These are phyloP conservation scores for Aspergillus haitiensis DNA, from an alignment of 495 filamentous ascomycete genomes.

Conservation along the genomic window DNA sequence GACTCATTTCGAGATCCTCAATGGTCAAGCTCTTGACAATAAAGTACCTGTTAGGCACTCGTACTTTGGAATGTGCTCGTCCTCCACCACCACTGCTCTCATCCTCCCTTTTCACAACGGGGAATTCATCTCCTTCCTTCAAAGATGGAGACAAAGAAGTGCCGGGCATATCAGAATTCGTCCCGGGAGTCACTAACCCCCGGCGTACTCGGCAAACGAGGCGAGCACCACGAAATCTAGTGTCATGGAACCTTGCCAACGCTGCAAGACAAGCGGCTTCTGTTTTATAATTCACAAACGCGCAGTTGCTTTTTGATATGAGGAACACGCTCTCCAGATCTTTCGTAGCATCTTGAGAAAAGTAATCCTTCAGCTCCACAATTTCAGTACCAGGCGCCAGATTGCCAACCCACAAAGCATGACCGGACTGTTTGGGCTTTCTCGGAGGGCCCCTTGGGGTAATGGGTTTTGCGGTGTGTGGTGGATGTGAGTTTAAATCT, in stretches of 20 bases:
- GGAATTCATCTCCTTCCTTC: conserved; percentile 10
- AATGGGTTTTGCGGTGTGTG: conserved; percentile 30
- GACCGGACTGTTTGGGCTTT: conserved; percentile 89
- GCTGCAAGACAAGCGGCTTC: conserved; percentile 75
- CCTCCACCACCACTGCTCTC: background rate
- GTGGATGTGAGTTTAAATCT: conserved; percentile 25
- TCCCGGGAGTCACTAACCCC: conserved; percentile 41
- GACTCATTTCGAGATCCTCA: conserved; percentile 92
- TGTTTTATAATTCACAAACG: conserved; percentile 93
- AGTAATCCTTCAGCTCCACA: conserved; percentile 82
- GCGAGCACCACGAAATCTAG: conserved; percentile 80
- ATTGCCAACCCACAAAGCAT: conserved; percentile 97
- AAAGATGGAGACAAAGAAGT: conserved; percentile 1
- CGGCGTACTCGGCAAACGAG: conserved; percentile 90
- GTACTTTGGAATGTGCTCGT: conserved; percentile 19
- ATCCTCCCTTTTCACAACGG: background rate
- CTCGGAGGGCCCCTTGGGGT: conserved; percentile 83
- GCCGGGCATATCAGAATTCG: conserved; percentile 24
- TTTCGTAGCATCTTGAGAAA: conserved; percentile 73
- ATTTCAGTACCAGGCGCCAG: conserved; percentile 79
- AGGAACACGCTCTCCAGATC: conserved; percentile 90
- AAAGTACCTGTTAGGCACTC: conserved; percentile 72
- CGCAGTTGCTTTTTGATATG: conserved; percentile 97
- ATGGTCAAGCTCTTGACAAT: conserved; percentile 92
- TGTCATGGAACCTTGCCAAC: conserved; percentile 85